phyloP scores from a whole-genome alignment of 1,284 basidiomycete species.

The Hypsizygus ulmarius region DNA sequence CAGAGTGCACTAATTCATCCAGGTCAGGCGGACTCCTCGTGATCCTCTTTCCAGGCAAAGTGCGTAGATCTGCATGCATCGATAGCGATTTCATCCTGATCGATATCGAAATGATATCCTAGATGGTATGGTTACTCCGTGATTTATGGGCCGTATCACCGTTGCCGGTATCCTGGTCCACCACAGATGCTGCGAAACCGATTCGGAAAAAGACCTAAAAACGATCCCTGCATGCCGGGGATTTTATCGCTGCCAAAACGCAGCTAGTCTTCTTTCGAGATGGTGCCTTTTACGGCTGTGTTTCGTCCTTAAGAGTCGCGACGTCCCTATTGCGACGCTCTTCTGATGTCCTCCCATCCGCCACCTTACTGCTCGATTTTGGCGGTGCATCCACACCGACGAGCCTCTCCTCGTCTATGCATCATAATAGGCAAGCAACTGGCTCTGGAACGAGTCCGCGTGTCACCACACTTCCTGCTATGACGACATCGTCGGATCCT shows the following conservation, averaged over 20 bases:
- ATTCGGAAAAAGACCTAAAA: constrained; percentile 12
- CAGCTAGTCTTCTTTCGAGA: constrained; percentile 18
- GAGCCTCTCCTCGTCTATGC: constrained; percentile 6
- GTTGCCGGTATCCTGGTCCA: constrained; percentile 11
- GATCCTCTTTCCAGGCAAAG: constrained; percentile 4
- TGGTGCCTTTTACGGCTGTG: constrained; percentile 14
- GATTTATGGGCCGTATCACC: constrained; percentile 13
- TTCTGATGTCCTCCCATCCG: constrained; percentile 12
- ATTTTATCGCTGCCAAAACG: constrained; percentile 16
- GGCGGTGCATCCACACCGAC: constrained; percentile 3
- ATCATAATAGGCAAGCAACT: constrained; percentile 9
- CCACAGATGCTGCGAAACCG: constrained; percentile 10
- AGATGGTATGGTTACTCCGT: constrained; percentile 8
- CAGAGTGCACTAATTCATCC: neutral
- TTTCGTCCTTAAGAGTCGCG: constrained; percentile 14
- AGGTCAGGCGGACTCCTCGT: neutral
- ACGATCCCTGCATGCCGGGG: constrained; percentile 14
- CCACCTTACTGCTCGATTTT: neutral
- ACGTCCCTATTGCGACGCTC: constrained; percentile 8
- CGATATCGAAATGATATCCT: constrained; percentile 1
- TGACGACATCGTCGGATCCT: constrained; percentile 13
- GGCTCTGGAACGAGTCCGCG: constrained; percentile 6
- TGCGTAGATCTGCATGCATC: constrained; percentile 1
- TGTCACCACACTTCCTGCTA: constrained; percentile 12
- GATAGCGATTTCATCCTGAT: constrained; percentile 9